Conservation (phyloP, 2,329 filamentous ascomycete genomes). For the Aspergillus sp. region DNA sequence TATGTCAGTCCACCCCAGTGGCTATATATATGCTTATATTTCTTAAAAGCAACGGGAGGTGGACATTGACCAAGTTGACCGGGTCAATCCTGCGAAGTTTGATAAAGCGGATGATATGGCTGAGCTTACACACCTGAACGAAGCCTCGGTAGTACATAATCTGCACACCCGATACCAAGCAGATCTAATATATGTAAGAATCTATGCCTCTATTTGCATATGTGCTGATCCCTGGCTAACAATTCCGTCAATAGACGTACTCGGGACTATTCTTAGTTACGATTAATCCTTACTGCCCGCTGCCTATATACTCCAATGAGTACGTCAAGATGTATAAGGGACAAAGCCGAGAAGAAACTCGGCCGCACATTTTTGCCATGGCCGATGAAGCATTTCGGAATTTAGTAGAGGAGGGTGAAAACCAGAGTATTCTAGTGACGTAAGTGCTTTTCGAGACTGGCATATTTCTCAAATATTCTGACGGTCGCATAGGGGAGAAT, state of each 20-base stretch:
- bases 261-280: constrained; percentile 96
- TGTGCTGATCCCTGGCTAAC: background rate
- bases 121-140: constrained; percentile 94
- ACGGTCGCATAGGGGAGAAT: constrained; percentile 66
- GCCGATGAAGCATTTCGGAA: constrained; percentile 96
- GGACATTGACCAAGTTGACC: constrained; percentile 85
- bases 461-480: background rate
- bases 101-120: constrained; percentile 99
- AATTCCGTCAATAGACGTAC: constrained; percentile 65
- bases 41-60: constrained; percentile 74
- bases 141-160: constrained; percentile 97
- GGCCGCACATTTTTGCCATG: constrained; percentile 97
- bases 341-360: constrained; percentile 85
- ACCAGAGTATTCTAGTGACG: constrained; percentile 97
- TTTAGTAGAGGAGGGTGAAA: constrained; percentile 88
- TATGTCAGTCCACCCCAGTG: constrained; percentile 45
- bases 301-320: constrained; percentile 94
- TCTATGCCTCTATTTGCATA: too few species aligned
- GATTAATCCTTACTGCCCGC: constrained; percentile 90
- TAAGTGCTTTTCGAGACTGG: constrained; percentile 34
- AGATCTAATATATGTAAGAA: constrained; percentile 78
- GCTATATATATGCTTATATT: constrained; percentile 21
- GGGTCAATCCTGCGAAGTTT: constrained; percentile 98
- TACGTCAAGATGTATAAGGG: constrained; percentile 99
- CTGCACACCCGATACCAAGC: constrained; percentile 92